These are phyloP conservation scores for Bryoglossum gracile DNA, from an alignment of 495 filamentous ascomycete species.

Conservation along the genomic window DNA sequence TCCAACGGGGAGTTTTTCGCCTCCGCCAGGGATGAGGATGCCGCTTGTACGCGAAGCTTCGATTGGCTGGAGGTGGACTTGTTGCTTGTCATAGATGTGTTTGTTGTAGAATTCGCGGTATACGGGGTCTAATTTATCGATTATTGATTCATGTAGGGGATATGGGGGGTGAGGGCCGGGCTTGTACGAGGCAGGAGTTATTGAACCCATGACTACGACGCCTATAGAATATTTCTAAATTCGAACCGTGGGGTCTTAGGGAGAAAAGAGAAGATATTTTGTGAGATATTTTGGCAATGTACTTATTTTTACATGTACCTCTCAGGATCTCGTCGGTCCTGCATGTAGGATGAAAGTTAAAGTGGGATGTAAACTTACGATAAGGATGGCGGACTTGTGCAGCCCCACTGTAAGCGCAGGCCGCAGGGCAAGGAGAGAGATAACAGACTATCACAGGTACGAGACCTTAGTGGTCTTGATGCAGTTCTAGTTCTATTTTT, in stretches of 20 bases:
- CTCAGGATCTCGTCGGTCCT: neutral
- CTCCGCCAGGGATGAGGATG: constrained; percentile 47
- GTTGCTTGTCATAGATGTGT: constrained; percentile 39
- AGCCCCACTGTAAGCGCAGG: neutral
- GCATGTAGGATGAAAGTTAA: neutral
- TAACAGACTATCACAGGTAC: neutral
- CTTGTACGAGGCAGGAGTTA: too few relatives aligned
- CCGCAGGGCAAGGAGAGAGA: neutral
- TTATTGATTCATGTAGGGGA: constrained; percentile 45
- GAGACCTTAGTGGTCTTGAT: too few relatives aligned
- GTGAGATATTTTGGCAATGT: too few relatives aligned
- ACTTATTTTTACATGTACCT: too few relatives aligned
- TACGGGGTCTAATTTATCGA: constrained; percentile 39
- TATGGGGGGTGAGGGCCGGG: constrained; percentile 42
- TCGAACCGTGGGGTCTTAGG: neutral
- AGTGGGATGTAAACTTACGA: neutral
- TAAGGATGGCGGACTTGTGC: neutral
- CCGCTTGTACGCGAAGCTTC: constrained; percentile 44
- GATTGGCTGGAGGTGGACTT: constrained; percentile 43
- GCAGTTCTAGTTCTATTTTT: too few relatives aligned
- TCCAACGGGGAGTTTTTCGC: constrained; percentile 42
- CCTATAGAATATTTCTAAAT: neutral
- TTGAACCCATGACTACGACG: constrained; percentile 2
- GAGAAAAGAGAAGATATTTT: neutral
- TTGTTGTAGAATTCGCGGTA: constrained; percentile 50